These are phyloP conservation scores for Trichomonascaceae sp. DNA, from an alignment of 1,139 yeast genomes.

Conservation along the genomic window DNA sequence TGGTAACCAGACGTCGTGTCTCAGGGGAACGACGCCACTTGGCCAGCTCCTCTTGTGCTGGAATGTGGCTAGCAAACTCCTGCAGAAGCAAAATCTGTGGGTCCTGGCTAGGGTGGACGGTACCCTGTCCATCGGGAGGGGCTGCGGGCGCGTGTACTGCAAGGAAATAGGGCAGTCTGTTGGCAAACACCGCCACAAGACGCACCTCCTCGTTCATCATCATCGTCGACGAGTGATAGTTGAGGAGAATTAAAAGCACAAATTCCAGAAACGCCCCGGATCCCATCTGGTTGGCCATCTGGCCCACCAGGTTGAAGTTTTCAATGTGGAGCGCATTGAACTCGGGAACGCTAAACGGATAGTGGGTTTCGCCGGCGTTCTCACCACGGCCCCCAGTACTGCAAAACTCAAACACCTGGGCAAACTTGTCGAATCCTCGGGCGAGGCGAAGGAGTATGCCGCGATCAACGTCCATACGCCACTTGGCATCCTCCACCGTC, in stretches of 20 bases:
- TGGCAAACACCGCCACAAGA: conserved; percentile 4
- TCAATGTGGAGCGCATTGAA: conserved; percentile 6
- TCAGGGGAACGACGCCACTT: conserved; percentile 18
- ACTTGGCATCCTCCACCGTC: conserved; percentile 1
- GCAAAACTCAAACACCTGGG: conserved; percentile 16
- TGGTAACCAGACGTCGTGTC: conserved; percentile 16
- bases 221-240: conserved; percentile 18
- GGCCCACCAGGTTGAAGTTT: conserved; percentile 10
- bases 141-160: too few species aligned
- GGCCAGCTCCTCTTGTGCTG: neutral
- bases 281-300: conserved; percentile 7
- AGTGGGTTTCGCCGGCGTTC: conserved; percentile 7
- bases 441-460: conserved; percentile 18
- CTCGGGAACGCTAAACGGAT: conserved; percentile 8
- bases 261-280: conserved; percentile 12
- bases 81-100: neutral
- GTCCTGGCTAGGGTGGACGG: neutral
- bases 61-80: neutral
- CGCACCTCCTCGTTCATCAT: conserved; percentile 20
- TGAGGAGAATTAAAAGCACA: conserved; percentile 15
- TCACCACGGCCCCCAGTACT: conserved; percentile 10
- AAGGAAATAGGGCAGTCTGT: neutral
- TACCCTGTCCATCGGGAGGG: neutral
- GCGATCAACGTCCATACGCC: conserved; percentile 13
- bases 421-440: conserved; percentile 23